Evolutionary conservation across 1,284 basidiomycete species (phyloP), one percentile per base, ranked within the genome.

Genomic region (Pisolithus thermaeus): DNA sequence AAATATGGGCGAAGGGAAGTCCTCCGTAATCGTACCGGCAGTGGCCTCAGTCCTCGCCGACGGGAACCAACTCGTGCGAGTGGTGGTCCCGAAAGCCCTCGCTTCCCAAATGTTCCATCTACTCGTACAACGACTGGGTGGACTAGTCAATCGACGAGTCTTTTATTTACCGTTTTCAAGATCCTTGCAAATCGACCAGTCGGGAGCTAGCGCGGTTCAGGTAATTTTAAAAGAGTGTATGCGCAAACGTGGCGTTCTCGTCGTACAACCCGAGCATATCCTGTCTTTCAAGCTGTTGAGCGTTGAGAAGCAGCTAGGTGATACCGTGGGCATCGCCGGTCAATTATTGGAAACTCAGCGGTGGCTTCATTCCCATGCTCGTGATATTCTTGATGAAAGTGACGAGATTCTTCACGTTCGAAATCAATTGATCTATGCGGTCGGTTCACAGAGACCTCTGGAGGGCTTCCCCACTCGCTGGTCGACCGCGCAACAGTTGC

Each of bases 1-100:
- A 18, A 79, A 81, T 42, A 81, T 81, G 80, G 79, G 79, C 1
- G 79, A 81, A 55, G 80, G 80, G 4, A 81, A 81, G 53, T 74
- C 78, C 1, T 75, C 76, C 0, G 79, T 80, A 5, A 80, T 81
- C 27, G 66, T 75, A 0, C 78, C 79, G 1, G 62, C 30, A 32
- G 12, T 11, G 12, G 30, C 30, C 30, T 32, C 11, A 11, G 11
- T 32, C 30, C 30, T 32, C 30, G 30, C 30, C 4, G 30, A 32
- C 30, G 11, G 11, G 12, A 32, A 32, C 30, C 30, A 32, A 32
- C 30, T 32, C 2, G 72, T 73, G 5, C 69, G 79, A 7, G 70
- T 81, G 7, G 59, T 79, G 3, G 72, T 77, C 20, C 68, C 78
- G 18, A 79, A 78, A 42, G 58, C 73, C 0, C 58, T 77, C 8